Percentiles rank a stretch among this genome's conserved stretches.
These are phyloP conservation scores for Epichloe typhina DNA, from an alignment of 2,329 filamentous ascomycete genomes.

Conservation along the genomic window DNA sequence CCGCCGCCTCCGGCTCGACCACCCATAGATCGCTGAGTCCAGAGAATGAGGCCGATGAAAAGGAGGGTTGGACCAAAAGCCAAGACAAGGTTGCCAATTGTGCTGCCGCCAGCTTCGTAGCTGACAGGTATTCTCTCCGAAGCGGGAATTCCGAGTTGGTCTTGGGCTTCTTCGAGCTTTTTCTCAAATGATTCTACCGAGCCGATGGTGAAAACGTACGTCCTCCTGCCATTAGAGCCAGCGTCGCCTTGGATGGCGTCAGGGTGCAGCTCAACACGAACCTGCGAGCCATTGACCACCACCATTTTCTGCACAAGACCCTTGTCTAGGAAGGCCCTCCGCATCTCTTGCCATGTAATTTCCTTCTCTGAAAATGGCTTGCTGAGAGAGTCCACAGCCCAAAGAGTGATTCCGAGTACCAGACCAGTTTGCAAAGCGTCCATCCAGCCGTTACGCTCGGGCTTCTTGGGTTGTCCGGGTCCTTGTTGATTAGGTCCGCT, in stretches of 20 bases:
- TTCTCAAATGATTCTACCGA: slow-evolving; percentile 88
- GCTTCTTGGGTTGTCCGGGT: slow-evolving; percentile 23
- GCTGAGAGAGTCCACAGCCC: slow-evolving; percentile 27
- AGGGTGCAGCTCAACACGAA: slow-evolving; percentile 68
- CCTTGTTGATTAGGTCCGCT: slow-evolving; percentile 14
- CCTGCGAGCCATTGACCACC: slow-evolving; percentile 56
- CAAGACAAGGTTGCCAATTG: slow-evolving; percentile 60
- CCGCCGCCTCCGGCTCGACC: slow-evolving; percentile 54
- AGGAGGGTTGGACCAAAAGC: slow-evolving; percentile 77
- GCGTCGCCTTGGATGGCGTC: slow-evolving; percentile 43
- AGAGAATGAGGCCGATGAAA: slow-evolving; percentile 72
- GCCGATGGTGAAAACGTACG: slow-evolving; percentile 88
- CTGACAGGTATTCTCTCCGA: slow-evolving; percentile 87
- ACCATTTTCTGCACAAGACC: slow-evolving; percentile 85
- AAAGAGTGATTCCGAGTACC: slow-evolving; percentile 41
- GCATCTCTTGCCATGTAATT: slow-evolving; percentile 96
- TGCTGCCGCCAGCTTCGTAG: slow-evolving; percentile 66
- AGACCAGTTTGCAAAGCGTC: slow-evolving; percentile 23
- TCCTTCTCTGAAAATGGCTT: slow-evolving; percentile 43
- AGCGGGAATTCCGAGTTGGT: slow-evolving; percentile 71
- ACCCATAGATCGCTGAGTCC: slow-evolving; percentile 62
- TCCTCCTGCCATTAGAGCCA: slow-evolving; percentile 17
- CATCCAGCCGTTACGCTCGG: slow-evolving; percentile 21
- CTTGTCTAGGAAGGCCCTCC: slow-evolving; percentile 87
- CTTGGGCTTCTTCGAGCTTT: slow-evolving; percentile 75